Evolutionary conservation across 169 alveolate genomes (phyloP), one percentile per base, ranked within the genome.

Genomic region (Plasmodium berghei): DNA sequence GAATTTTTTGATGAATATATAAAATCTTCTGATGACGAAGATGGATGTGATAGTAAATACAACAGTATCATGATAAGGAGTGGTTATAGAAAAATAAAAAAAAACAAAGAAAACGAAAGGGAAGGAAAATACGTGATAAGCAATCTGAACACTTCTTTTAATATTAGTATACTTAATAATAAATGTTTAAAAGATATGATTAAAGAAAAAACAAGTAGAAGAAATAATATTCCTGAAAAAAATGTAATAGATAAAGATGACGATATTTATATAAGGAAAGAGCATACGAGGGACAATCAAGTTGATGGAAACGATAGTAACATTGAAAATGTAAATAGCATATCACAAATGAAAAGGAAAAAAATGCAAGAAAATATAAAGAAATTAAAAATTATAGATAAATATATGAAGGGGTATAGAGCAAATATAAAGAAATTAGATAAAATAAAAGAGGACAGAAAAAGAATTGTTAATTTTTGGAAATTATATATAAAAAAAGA

Each of bases 11-110:
- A 83, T 48, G 69, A 24, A 16, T 83, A 83, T 83, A 54, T 83
- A 12, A 83, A 83, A 40, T 83, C 90, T 55, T 67, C 85, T 5
- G 55, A 72, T 20, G 90, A 83, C 56, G 90, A 83, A 14, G 83
- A 83, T 24, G 34, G 20, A 48, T 16, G 48, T 18, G 14, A 22
- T 22, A 16, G 52, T 45, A 45, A 46, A 16, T 49, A 49, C 59
- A 10, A 14, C 22, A 49, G 59, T 14, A 6, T 2, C 59, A 10
- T 6, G 18, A 14, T 49, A 49, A 49, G 16, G 5, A 14, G 5
- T 14, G 22, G 0, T n/a, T 49, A n/a, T 10, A 3, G 59, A 14
- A 49, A 49, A 49, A 49, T 1, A n/a, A 49, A 2, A n/a, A 49
- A 49, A 49, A 49, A 49, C 18, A 24, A 18, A 16, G 52, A 42